phyloP scores from a whole-genome alignment of 208 protist genomes.

The Wallacemonas sp. region DNA sequence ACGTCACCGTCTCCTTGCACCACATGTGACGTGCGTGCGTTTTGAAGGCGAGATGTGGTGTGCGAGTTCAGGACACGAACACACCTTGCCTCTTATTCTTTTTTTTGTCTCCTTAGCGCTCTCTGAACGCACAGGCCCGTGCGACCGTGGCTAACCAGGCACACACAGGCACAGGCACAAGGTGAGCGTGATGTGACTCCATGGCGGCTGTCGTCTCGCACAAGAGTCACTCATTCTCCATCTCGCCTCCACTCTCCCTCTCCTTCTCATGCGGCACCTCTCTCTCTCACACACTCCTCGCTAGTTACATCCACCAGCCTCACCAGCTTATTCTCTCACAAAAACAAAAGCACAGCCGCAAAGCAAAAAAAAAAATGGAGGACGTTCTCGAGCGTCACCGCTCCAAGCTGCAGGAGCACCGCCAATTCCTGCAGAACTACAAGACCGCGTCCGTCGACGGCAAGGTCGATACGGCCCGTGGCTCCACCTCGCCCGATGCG shows the following conservation, averaged over 20 bases:
- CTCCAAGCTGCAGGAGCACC: slow-evolving; percentile 29
- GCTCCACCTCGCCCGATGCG: neutral
- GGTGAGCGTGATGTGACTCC: too few species aligned
- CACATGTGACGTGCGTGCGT: too few species aligned
- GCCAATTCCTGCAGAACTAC: slow-evolving; percentile 29
- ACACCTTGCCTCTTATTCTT: too few species aligned
- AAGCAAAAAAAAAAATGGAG: slow-evolving; percentile 14
- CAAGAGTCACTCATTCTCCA: neutral
- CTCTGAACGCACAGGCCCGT: too few species aligned
- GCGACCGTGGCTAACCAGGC: too few species aligned
- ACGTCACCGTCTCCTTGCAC: too few species aligned
- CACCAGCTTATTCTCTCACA: neutral
- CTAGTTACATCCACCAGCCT: neutral
- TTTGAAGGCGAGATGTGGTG: too few species aligned
- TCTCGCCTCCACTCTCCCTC: neutral
- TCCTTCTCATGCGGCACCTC: neutral
- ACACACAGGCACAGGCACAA: too few species aligned
- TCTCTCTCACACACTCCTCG: neutral
- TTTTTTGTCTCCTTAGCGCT: too few species aligned
- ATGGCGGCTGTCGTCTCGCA: too few species aligned
- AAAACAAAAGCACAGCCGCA: neutral
- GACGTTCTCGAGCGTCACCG: slow-evolving; percentile 27
- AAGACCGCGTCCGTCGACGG: neutral
- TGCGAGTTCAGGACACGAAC: too few species aligned
- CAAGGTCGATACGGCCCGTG: neutral